Conservation (phyloP, 108 stramenopile species). For the Skeletonema marinoi region DNA sequence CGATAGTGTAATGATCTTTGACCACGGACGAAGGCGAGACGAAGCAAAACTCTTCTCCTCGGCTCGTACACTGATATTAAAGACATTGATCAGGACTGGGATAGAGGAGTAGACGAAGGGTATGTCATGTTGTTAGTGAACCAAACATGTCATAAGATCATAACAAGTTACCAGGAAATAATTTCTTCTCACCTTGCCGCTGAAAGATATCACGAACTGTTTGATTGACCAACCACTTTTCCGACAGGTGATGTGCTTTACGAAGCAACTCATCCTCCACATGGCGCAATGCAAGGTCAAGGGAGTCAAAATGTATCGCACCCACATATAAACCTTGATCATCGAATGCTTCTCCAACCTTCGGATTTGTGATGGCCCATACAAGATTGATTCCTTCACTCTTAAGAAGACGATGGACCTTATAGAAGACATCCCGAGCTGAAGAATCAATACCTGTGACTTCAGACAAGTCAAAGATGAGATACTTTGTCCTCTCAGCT, state of each 20-base stretch:
- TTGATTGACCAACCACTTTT: background rate
- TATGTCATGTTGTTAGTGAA: background rate
- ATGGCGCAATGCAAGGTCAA: background rate
- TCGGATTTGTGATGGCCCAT: background rate
- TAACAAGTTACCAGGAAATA: no score
- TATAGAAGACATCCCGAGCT: background rate
- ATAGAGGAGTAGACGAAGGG: no score
- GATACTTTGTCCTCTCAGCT: background rate
- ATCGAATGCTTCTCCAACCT: background rate
- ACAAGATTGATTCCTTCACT: background rate
- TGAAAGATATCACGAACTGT: background rate
- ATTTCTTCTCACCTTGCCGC: background rate
- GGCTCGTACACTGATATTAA: no score
- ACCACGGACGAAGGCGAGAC: no score
- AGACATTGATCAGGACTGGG: no score
- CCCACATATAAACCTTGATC: background rate
- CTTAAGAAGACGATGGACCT: background rate
- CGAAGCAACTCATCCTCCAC: background rate
- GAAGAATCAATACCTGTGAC: background rate
- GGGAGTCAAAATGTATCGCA: background rate
- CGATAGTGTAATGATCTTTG: no score
- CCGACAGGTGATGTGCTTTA: background rate
- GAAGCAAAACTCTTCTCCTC: no score
- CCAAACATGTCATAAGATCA: no score
- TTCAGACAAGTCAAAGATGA: background rate